Evolutionary conservation across 768 basidiomycete genomes (phyloP), one percentile per base, ranked within the genome.

Genomic region (Naganishia onofrii): DNA sequence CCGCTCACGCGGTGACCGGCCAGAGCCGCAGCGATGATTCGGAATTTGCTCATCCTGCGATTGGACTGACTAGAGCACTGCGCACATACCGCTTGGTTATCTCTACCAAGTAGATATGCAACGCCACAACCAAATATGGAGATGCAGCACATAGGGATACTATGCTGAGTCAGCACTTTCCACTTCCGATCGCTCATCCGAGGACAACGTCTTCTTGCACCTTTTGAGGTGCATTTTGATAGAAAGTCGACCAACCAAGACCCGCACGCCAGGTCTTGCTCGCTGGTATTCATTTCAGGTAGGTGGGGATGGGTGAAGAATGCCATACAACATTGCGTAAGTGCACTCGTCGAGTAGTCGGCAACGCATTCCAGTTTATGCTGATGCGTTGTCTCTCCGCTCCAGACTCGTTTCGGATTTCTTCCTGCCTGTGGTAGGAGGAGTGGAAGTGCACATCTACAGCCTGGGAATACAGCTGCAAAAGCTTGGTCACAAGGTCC

Each of bases 361-460:
- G 32, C 6, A 42, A 13, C 13, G 15, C 23, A 5, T 38, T 10
- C 8, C 42, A 12, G 10, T 38, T 31, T 58, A 3, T 36, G 12
- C 57, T 31, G 26, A 29, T 55, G 19, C 6, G 2, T 5, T 12
- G 19, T 5, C 34, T 36, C 12, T 12, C 53, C 15, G 54, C 29
- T 29, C 29, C 10, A 95, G 93, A 54, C 93, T 98, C 91, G 87
- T 98, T 69, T 90, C 89, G 51, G 96, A 99, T 82, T 99, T 98
- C 84, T 99, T 97, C 82, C 88, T 91, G 77, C 96, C 96, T 0
- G 85, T 87, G 69, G 89, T 94, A 2, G 96, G 96, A 3, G 96
- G 96, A 9, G 95, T 99, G 36, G 96, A 98, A 82, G 94, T 88
- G 70, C 93, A 96, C 80, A 94, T 97, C 44, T 97, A 92, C 82